These are phyloP conservation scores for Gilbertella persicaria DNA, from an alignment of 371 early-diverging fungal species.

Conservation along the genomic window DNA sequence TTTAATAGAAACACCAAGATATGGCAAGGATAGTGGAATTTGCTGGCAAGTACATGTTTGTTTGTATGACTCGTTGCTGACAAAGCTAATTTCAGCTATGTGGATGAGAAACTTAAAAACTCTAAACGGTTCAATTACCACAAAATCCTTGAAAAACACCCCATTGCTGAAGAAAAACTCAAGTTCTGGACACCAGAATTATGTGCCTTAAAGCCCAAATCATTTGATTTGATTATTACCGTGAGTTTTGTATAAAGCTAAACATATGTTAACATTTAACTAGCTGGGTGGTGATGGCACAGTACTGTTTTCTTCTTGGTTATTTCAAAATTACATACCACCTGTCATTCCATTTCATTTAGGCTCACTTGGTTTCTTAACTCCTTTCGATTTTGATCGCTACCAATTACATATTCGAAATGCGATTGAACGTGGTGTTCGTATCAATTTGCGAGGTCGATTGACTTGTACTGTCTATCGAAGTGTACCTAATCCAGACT, in stretches of 20 bases:
- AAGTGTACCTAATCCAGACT: slow-evolving; percentile 39
- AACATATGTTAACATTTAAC: neutral
- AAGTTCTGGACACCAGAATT: slow-evolving; percentile 83
- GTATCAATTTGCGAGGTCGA: slow-evolving; percentile 88
- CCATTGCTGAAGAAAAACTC: slow-evolving; percentile 37
- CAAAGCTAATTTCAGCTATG: slow-evolving; percentile 40
- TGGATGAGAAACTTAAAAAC: slow-evolving; percentile 66
- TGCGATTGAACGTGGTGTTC: slow-evolving; percentile 71
- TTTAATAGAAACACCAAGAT: slow-evolving; percentile 63
- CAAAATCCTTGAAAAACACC: slow-evolving; percentile 34
- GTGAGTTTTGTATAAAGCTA: slow-evolving; percentile 36
- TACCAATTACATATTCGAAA: slow-evolving; percentile 59
- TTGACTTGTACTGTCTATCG: slow-evolving; percentile 84
- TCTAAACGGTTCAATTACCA: slow-evolving; percentile 59
- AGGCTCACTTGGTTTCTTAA: slow-evolving; percentile 91
- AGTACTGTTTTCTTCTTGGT: slow-evolving; percentile 86
- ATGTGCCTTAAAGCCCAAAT: slow-evolving; percentile 65
- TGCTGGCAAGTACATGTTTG: slow-evolving; percentile 51
- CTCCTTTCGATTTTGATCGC: slow-evolving; percentile 79
- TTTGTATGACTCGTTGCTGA: neutral
- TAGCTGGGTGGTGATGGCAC: slow-evolving; percentile 91
- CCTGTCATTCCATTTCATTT: slow-evolving; percentile 90
- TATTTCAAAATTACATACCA: slow-evolving; percentile 91
- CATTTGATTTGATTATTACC: slow-evolving; percentile 81
- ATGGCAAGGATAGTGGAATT: slow-evolving; percentile 53